These are phyloP conservation scores for Solanum aculeatissimum DNA, from an alignment of 305 asterid species.

Conservation along the genomic window DNA sequence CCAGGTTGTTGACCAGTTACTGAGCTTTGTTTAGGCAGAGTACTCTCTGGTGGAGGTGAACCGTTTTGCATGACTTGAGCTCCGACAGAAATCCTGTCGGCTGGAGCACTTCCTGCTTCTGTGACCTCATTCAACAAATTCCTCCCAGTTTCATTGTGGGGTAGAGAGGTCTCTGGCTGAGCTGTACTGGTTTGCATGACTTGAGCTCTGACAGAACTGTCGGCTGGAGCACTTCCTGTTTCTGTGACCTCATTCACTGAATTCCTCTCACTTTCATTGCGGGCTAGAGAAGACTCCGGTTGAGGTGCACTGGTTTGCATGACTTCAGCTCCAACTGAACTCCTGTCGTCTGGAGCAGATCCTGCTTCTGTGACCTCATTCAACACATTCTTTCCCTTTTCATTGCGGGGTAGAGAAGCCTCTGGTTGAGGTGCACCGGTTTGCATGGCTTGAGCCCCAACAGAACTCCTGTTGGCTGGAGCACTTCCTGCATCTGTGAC, in stretches of 20 bases:
- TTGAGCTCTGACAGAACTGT: background rate
- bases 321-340: background rate
- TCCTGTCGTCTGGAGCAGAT: background rate
- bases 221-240: background rate
- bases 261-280: conserved; percentile 13
- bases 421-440: background rate
- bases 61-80: background rate
- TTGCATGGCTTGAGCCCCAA: background rate
- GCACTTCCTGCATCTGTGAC: background rate
- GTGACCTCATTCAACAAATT: conserved; percentile 11
- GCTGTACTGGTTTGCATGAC: background rate
- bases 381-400: conserved; percentile 10
- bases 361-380: conserved; percentile 7
- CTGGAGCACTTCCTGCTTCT: background rate
- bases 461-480: background rate
- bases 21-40: conserved; percentile 11
- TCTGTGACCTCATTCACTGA: conserved; percentile 6
- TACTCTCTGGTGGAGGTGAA: conserved; percentile 18
- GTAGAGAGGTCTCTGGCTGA: conserved; percentile 14
- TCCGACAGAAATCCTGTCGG: background rate
- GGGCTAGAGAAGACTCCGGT: conserved; percentile 14
- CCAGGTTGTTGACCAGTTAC: conserved; percentile 6
- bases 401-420: background rate
- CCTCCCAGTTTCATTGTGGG: conserved; percentile 9
- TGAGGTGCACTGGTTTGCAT: background rate